Evolutionary conservation across 768 basidiomycete species (phyloP).

Genomic region (Cyathus striatus): DNA sequence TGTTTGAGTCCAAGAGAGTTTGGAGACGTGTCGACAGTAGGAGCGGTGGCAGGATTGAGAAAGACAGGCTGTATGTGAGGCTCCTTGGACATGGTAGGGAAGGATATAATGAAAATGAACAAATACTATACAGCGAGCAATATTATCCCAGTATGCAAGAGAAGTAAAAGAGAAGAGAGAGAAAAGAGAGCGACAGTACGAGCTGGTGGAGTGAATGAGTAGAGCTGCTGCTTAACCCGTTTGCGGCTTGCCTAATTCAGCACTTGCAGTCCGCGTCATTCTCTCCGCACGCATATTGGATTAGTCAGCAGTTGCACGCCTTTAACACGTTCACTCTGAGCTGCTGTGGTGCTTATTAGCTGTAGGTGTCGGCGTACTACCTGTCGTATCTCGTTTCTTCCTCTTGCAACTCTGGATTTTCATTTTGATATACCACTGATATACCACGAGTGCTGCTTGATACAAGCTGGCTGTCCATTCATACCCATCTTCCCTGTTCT

Average conservation of each 20-base stretch:
- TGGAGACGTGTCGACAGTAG: conserved; percentile 26
- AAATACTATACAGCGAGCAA: too few species aligned
- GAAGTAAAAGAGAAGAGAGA: conserved; percentile 3
- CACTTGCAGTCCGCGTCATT: background rate
- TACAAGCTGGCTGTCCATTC: conserved; percentile 14
- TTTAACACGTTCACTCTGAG: too few species aligned
- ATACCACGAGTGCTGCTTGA: conserved; percentile 4
- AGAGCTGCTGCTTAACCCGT: too few species aligned
- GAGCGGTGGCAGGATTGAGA: conserved; percentile 14
- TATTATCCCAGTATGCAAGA: conserved; percentile 4
- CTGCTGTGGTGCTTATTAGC: too few species aligned
- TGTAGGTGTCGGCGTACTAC: too few species aligned
- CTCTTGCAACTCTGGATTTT: conserved; percentile 29
- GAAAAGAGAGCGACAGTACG: background rate
- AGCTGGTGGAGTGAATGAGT: too few species aligned
- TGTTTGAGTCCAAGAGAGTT: conserved; percentile 24
- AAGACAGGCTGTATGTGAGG: conserved; percentile 16
- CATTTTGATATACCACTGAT: conserved; percentile 4
- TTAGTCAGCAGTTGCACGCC: too few species aligned
- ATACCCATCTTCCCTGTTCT: conserved; percentile 10
- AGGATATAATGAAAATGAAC: too few species aligned
- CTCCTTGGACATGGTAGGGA: conserved; percentile 16
- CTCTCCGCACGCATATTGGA: too few species aligned
- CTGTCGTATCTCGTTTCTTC: conserved; percentile 8
- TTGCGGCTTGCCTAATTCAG: too few species aligned